Evolutionary conservation across 306 rosid genomes (phyloP).

Genomic region (Vigna trinervia): DNA sequence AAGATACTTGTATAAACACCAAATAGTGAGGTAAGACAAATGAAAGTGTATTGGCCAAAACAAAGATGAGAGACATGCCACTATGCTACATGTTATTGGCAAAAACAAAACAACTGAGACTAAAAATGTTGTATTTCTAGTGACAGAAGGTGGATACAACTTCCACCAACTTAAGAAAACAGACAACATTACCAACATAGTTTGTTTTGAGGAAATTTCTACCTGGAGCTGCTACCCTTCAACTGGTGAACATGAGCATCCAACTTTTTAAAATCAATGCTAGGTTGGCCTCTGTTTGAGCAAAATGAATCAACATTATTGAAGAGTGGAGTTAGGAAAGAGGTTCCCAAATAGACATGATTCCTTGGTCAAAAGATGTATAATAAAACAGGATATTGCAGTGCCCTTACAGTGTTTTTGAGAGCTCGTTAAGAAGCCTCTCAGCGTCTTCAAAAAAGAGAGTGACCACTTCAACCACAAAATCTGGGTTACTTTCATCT

Average conservation of each 20-base stretch:
- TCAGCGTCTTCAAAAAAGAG: conserved; percentile 79
- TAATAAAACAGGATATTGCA: background rate
- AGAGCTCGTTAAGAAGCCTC: conserved; percentile 72
- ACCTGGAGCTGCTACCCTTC: conserved; percentile 98
- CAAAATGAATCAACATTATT: conserved; percentile 15
- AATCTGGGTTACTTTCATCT: conserved; percentile 86
- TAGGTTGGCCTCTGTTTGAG: conserved; percentile 57
- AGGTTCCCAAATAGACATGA: background rate
- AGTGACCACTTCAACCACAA: conserved; percentile 81
- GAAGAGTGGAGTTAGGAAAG: background rate
- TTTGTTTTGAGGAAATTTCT: background rate
- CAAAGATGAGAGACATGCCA: background rate
- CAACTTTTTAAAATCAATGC: conserved; percentile 64
- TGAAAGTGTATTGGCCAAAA: background rate
- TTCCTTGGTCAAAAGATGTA: background rate
- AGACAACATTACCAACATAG: background rate
- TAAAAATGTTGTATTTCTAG: background rate
- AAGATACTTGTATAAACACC: conserved; percentile 3
- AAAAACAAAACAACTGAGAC: background rate
- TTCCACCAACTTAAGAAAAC: background rate
- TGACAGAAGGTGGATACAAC: background rate
- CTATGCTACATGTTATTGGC: background rate
- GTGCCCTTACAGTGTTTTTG: conserved; percentile 61
- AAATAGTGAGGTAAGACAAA: background rate
- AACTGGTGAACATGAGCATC: conserved; percentile 87